phyloP scores from a whole-genome alignment of 140 eudicot species.

The Erigeron philadelphicus region DNA sequence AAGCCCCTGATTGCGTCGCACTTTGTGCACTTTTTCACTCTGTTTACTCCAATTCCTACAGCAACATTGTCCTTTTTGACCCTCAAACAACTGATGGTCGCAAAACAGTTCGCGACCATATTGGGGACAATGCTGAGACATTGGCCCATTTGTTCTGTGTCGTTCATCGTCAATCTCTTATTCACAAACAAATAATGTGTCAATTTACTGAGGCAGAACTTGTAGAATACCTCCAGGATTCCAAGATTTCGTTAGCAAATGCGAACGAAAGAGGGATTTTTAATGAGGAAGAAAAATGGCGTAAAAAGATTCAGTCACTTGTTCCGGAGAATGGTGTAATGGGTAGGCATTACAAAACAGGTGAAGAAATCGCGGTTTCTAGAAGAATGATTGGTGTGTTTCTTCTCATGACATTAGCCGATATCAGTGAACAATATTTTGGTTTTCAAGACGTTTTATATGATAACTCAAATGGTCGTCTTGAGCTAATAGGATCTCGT shows the following conservation, averaged over 20 bases:
- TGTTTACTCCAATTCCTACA: conserved; percentile 65
- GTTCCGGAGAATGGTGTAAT: conserved; percentile 26
- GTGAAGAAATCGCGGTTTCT: conserved; percentile 25
- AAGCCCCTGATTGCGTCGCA: conserved; percentile 43
- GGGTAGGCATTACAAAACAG: conserved; percentile 30
- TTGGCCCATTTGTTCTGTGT: conserved; percentile 50
- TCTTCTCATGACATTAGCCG: conserved; percentile 36
- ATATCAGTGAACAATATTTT: conserved; percentile 36
- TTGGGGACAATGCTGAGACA: conserved; percentile 48
- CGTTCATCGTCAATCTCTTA: conserved; percentile 49
- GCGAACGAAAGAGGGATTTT: conserved; percentile 23
- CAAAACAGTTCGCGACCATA: conserved; percentile 41
- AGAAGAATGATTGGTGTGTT: conserved; percentile 33
- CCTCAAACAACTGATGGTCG: conserved; percentile 38
- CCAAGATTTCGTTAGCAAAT: conserved; percentile 31
- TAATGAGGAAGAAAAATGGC: conserved; percentile 31
- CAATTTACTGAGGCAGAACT: conserved; percentile 41
- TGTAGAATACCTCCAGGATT: conserved; percentile 29
- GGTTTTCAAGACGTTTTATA: conserved; percentile 32
- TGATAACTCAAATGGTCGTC: conserved; percentile 28
- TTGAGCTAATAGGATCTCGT: conserved; percentile 26
- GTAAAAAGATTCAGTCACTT: conserved; percentile 25
- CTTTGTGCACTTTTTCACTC: conserved; percentile 70
- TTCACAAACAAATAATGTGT: conserved; percentile 47
- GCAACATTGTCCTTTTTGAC: conserved; percentile 50